A percentile compares a stretch with the other conserved stretches of the same genome.
Conservation (phyloP, 352 stramenopile species). For the Pythium guiyangense region DNA sequence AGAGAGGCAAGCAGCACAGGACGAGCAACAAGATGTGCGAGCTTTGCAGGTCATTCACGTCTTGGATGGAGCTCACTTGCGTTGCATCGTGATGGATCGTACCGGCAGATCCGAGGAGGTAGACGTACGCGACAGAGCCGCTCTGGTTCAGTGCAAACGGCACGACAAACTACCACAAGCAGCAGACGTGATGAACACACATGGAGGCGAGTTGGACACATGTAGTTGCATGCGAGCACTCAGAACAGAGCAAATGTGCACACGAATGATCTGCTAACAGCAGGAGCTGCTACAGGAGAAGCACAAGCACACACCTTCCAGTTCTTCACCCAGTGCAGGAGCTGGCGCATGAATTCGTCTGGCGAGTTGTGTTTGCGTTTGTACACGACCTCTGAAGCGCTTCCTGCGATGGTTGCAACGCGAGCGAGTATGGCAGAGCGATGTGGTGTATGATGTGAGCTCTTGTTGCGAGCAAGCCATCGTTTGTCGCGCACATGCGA, state of each 20-base stretch:
- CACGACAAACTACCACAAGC: constrained; percentile 55
- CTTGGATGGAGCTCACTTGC: neutral
- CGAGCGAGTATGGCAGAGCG: neutral
- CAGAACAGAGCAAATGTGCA: neutral
- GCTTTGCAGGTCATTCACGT: neutral
- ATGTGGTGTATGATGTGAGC: neutral
- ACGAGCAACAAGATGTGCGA: neutral
- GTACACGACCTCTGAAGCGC: constrained; percentile 44
- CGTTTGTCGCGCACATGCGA: neutral
- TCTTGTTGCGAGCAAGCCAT: neutral
- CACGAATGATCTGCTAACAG: neutral
- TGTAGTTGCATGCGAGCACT: neutral
- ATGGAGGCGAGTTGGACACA: neutral
- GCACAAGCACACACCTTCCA: constrained; percentile 46
- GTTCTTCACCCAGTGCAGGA: constrained; percentile 51
- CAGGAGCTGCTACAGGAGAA: neutral
- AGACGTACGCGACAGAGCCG: constrained; percentile 76
- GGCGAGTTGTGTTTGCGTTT: constrained; percentile 57
- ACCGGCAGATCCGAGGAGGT: constrained; percentile 72
- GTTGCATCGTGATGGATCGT: neutral
- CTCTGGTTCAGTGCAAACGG: constrained; percentile 83
- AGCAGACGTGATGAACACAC: neutral
- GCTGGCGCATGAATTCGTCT: constrained; percentile 38
- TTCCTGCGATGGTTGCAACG: constrained; percentile 29
- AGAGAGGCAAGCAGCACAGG: too few relatives aligned